phyloP scores from a whole-genome alignment of 148 eudicot genomes.

The Cornus suecica region DNA sequence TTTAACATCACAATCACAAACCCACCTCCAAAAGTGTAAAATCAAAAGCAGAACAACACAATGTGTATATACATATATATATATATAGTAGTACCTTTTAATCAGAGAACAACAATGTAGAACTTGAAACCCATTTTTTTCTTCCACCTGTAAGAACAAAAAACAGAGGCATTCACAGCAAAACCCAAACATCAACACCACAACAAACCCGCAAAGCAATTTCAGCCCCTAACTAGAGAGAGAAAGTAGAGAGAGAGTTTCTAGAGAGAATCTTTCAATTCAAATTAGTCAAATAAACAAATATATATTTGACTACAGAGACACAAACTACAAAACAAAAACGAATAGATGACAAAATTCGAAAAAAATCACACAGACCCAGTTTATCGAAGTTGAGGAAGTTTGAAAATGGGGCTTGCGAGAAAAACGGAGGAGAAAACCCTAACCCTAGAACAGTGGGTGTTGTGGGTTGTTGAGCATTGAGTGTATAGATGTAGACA shows the following conservation, averaged over 20 bases:
- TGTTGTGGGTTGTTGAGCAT: constrained; percentile 24
- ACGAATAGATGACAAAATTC: constrained; percentile 32
- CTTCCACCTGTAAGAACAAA: constrained; percentile 15
- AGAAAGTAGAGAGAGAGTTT: background rate
- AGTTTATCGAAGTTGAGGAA: constrained; percentile 35
- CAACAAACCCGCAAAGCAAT: background rate
- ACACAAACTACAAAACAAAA: constrained; percentile 31
- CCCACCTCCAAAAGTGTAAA: background rate
- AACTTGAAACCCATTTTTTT: constrained; percentile 5
- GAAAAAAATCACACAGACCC: constrained; percentile 27
- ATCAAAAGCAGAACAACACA: background rate
- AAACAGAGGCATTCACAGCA: constrained; percentile 5
- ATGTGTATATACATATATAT: background rate
- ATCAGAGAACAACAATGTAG: constrained; percentile 1
- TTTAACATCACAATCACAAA: background rate
- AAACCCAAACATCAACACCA: background rate
- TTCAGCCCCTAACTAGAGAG: background rate
- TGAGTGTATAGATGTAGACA: background rate
- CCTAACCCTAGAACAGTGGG: constrained; percentile 18
- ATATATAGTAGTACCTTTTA: constrained; percentile 20
- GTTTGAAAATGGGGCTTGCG: constrained; percentile 16
- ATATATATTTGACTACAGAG: background rate
- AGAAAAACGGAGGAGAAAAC: constrained; percentile 25
- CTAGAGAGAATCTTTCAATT: constrained; percentile 1
- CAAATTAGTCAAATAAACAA: constrained; percentile 2